Conservation (phyloP, 2,329 filamentous ascomycete genomes). For the Xylaria sp. region DNA sequence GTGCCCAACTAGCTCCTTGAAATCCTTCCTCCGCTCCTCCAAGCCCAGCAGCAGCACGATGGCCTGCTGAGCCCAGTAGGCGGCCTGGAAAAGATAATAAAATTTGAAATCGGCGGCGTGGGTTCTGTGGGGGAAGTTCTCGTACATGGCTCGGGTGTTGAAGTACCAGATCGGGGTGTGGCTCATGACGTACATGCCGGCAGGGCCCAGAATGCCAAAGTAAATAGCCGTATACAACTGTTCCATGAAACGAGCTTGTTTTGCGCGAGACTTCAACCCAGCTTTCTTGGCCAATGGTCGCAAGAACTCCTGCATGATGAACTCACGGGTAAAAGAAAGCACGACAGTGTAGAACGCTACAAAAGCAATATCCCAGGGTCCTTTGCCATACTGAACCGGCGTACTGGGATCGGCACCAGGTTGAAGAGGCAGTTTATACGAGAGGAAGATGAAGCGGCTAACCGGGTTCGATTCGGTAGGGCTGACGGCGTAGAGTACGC, state of each 20-base stretch:
- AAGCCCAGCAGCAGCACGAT: constrained; percentile 87
- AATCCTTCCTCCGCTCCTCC: constrained; percentile 95
- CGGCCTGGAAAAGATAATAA: constrained; percentile 93
- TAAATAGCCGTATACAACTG: constrained; percentile 95
- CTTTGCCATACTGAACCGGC: constrained; percentile 84
- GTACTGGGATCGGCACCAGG: constrained; percentile 54
- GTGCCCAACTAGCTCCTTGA: constrained; percentile 90
- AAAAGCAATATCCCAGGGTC: constrained; percentile 85
- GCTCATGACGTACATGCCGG: constrained; percentile 90
- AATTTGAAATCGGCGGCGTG: constrained; percentile 89
- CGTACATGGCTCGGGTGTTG: constrained; percentile 91
- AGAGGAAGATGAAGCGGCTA: constrained; percentile 86
- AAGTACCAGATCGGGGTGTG: constrained; percentile 96
- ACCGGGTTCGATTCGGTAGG: constrained; percentile 83
- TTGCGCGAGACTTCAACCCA: constrained; percentile 77
- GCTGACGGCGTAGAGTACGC: constrained; percentile 77
- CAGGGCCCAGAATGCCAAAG: constrained; percentile 83
- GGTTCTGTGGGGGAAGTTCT: constrained; percentile 83
- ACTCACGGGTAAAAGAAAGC: constrained; percentile 92
- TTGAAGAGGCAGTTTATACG: constrained; percentile 76
- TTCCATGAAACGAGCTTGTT: constrained; percentile 94
- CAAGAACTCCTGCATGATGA: constrained; percentile 91
- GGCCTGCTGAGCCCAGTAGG: constrained; percentile 95
- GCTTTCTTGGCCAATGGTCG: constrained; percentile 77
- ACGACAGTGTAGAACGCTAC: constrained; percentile 90